Base-by-base conservation (phyloP, 192 early-diverging fungal species). In the Umbelopsis sp. region DNA sequence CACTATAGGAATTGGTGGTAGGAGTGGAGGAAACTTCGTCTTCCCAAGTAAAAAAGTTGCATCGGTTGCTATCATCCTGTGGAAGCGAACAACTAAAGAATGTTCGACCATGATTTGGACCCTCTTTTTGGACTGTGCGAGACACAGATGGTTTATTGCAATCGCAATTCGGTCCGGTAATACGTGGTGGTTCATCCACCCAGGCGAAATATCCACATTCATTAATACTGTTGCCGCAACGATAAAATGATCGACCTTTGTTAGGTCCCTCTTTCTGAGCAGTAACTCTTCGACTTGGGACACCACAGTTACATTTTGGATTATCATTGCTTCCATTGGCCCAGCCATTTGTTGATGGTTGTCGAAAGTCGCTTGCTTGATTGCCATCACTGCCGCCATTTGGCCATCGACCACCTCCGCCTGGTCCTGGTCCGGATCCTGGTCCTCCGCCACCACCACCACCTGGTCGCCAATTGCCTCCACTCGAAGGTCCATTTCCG, bases 1-100 rank as follows among this genome's bases (percentile, higher is more conserved):
- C 4, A 3, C 4, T 38, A 38, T 3, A 38, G 36, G 8, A 38
- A 38, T 38, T 38, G 4, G 36, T 38, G 36, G 36, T 10, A 20
- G 7, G 17, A 2, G 51, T 24, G 10, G 20, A 16, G 2, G 65
- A 49, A 7, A 59, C 14, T 32, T 73, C 76, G 45, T 92, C 91
- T 9, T 74, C 80, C 91, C 90, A 91, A 25, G 77, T 45, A 72
- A 92, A 91, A 65, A 82, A 92, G 5, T 69, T 73, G 56, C 90
- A 92, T 0, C 66, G 69, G 0, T 20, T 66, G 9, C 53, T 67
- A 44, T 77, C 24, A 0, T 80, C 81, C 16, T 66, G 67, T 3
- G 77, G 66, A 24, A 80, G 78, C 17, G 81, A 51, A 45, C 88
- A 89, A 1, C 31, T 74, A 54, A 68, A 85, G 50, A 89, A 87